Conservation (phyloP, 2,329 filamentous ascomycete species). For the Aspergillus unguis region DNA sequence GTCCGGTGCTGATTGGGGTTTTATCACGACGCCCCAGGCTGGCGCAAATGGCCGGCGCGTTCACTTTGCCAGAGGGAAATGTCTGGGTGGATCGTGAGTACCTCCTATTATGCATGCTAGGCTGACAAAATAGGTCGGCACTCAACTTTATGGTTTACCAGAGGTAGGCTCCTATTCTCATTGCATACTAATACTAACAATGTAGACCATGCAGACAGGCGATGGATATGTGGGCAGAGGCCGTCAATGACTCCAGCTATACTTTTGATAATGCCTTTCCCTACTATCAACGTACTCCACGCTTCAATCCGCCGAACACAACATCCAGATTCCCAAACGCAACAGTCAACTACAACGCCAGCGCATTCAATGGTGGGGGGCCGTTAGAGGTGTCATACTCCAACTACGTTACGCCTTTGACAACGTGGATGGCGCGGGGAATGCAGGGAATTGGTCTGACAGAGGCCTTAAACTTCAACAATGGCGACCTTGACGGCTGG, state of each 20-base stretch:
- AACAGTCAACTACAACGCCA: slow-evolving; percentile 14
- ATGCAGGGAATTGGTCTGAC: slow-evolving; percentile 43
- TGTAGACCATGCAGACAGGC: slow-evolving; percentile 14
- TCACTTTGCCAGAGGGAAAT: slow-evolving; percentile 25
- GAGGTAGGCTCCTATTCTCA: background rate
- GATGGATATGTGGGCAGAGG: slow-evolving; percentile 22
- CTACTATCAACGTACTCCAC: slow-evolving; percentile 26
- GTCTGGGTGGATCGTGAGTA: background rate
- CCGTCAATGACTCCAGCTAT: slow-evolving; percentile 26
- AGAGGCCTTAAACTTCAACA: slow-evolving; percentile 38
- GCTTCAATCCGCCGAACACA: slow-evolving; percentile 26
- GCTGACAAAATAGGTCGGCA: background rate
- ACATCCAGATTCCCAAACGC: slow-evolving; percentile 16
- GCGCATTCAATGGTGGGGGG: slow-evolving; percentile 24
- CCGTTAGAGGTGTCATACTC: slow-evolving; percentile 43
- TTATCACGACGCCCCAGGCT: slow-evolving; percentile 19
- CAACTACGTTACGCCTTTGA: slow-evolving; percentile 41
- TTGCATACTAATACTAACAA: background rate
- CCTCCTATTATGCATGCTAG: background rate
- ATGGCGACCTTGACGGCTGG: slow-evolving; percentile 41
- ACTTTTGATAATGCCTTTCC: slow-evolving; percentile 24
- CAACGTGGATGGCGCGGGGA: slow-evolving; percentile 39
- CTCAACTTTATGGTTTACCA: slow-evolving; percentile 6
- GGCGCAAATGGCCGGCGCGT: slow-evolving; percentile 25
- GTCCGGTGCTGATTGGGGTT: slow-evolving; percentile 24